Base-by-base conservation (phyloP, 768 basidiomycete species). In the Podaxis sp. region DNA sequence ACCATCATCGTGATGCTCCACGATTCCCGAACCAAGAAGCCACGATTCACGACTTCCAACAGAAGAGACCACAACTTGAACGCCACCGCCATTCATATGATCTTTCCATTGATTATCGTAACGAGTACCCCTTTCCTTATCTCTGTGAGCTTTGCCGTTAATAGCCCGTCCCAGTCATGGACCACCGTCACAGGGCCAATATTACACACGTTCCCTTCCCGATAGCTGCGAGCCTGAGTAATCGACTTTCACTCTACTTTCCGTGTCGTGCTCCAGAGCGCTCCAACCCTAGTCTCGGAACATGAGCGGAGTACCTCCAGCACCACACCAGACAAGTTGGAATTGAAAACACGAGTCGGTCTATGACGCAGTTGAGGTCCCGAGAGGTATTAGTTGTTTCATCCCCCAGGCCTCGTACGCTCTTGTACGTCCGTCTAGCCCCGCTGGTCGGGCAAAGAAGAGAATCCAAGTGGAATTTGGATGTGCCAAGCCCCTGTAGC, bases 61-160 rank as follows among this genome's bases (percentile, higher is more conserved):
- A 51, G 19, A 22, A 28, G 26, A 51, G 19, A 24, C 12, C 19
- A 51, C 49, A 28, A 51, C 11, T 24, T 38, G 12, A 19, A 24
- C 44, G 57, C 44, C 57, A 39, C 44, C 48, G 19, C 22, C 46
- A 24, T 58, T 58, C 46, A 59, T 49, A n/a, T 59, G 36, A 19
- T 49, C n/a, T n/a, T 36, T 22, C 17, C 11, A 28, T 9, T 30
- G 40, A 19, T 28, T 49, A 48, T 49, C 57, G 57, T 59, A 56
- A 56, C 11, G 9, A 5, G 19, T 19, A 56, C 54, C 54, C 54
- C 26, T 22, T 56, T 13, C 19, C 54, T 56, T 56, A 56, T 56
- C 54, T 56, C 36, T 40, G 36, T 22, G 22, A 6, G 24, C 4
- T 12, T 19, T 46, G 44, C 44, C 44, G 17, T 19, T 19, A 19